Conservation (phyloP, 2,329 filamentous ascomycete genomes). For the Corinectria fuckeliana region DNA sequence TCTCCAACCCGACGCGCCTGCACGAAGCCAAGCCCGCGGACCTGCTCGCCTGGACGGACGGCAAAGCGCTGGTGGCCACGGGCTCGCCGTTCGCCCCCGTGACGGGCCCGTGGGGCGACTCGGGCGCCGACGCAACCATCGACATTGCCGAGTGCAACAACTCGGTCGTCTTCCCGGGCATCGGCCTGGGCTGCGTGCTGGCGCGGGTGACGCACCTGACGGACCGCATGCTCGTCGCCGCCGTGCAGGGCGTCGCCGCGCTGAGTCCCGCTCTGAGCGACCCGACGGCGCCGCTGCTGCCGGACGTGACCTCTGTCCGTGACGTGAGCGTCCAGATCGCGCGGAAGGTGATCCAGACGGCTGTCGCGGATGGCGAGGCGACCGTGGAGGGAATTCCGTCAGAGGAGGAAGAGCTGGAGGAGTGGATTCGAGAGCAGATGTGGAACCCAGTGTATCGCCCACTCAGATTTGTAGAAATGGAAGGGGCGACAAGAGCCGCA, state of each 20-base stretch:
- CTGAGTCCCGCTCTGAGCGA: constrained; percentile 73
- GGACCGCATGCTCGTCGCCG: constrained; percentile 82
- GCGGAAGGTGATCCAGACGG: constrained; percentile 73
- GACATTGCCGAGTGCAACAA: constrained; percentile 85
- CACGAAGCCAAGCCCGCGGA: constrained; percentile 84
- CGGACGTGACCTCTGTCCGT: constrained; percentile 76
- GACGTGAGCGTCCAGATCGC: constrained; percentile 81
- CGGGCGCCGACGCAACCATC: constrained; percentile 52
- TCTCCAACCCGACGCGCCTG: constrained; percentile 84
- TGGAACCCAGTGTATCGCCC: constrained; percentile 75
- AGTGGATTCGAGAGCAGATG: constrained; percentile 82
- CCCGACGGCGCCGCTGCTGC: constrained; percentile 70
- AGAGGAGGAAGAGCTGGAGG: constrained; percentile 61
- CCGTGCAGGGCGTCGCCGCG: constrained; percentile 74
- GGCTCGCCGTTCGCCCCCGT: constrained; percentile 84
- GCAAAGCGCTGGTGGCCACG: constrained; percentile 79
- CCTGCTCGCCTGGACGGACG: constrained; percentile 78
- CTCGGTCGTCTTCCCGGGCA: constrained; percentile 83
- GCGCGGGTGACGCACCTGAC: constrained; percentile 71
- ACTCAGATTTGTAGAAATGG: constrained; percentile 61
- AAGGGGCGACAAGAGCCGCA: constrained; percentile 61
- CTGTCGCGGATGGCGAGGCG: constrained; percentile 72
- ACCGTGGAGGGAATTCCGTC: constrained; percentile 69
- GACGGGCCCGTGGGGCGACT: constrained; percentile 60
- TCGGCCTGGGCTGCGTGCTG: constrained; percentile 80